Conservation (phyloP, 306 rosid species). For the Pyrus communis region DNA sequence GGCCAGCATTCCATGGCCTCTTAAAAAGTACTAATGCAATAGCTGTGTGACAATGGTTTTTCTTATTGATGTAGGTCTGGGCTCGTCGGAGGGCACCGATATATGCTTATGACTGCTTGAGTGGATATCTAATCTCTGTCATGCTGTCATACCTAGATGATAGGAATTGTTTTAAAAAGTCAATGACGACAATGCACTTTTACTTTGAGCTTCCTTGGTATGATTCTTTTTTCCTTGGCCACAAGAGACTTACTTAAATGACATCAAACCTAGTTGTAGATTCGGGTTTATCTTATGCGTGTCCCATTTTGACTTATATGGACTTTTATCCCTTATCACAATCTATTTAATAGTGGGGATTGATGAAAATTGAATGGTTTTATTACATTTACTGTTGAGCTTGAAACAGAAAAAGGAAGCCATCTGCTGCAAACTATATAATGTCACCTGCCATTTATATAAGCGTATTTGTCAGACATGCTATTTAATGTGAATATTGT, state of each 20-base stretch:
- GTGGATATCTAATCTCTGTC: slow-evolving; percentile 65
- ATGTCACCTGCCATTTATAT: not conserved
- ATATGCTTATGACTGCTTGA: slow-evolving; percentile 71
- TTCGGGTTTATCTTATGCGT: not conserved
- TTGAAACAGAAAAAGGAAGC: not conserved
- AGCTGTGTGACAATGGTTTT: slow-evolving; percentile 2
- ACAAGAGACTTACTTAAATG: not conserved
- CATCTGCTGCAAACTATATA: not conserved
- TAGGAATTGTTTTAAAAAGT: slow-evolving; percentile 40
- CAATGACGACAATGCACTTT: slow-evolving; percentile 62
- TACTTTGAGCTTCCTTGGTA: slow-evolving; percentile 67
- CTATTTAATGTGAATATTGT: not conserved
- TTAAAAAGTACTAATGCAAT: not conserved
- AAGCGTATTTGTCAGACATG: not conserved
- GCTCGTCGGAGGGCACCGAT: slow-evolving; percentile 63
- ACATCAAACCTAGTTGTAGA: not conserved
- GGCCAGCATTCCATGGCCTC: not conserved
- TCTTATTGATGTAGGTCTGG: slow-evolving; percentile 61
- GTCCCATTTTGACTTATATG: not conserved
- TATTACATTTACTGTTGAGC: not conserved
- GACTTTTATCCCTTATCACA: not conserved
- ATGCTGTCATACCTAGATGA: slow-evolving; percentile 60
- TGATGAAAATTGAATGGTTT: not conserved
- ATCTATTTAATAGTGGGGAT: not conserved
- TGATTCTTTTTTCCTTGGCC: slow-evolving; percentile 6